phyloP scores from a whole-genome alignment of 2,329 filamentous ascomycete species.

The Penicillium olsonii region DNA sequence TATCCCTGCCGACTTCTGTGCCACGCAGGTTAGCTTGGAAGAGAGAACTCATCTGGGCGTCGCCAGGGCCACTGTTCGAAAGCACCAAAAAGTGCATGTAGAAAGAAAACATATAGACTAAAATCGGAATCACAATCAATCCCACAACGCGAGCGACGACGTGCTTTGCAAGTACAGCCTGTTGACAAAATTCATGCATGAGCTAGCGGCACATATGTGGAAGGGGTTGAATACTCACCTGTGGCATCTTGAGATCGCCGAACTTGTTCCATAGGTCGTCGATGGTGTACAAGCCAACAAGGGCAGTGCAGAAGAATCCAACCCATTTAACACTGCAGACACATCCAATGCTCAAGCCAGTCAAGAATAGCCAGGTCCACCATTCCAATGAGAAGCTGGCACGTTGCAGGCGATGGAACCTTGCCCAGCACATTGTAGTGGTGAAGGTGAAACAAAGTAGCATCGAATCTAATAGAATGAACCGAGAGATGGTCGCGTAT shows the following conservation, averaged over 20 bases:
- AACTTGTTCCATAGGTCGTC: conserved; percentile 99
- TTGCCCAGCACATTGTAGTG: conserved; percentile 94
- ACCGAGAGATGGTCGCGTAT: conserved; percentile 97
- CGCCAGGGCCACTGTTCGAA: conserved; percentile 89
- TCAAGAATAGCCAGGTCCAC: conserved; percentile 93
- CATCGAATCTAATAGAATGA: conserved; percentile 98
- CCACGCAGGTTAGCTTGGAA: conserved; percentile 97
- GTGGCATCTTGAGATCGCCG: conserved; percentile 87
- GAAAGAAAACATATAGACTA: conserved; percentile 95
- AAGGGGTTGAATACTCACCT: conserved; percentile 53
- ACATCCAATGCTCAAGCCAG: conserved; percentile 92
- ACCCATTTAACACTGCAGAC: conserved; percentile 99
- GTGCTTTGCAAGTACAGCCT: conserved; percentile 72
- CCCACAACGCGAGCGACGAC: conserved; percentile 77
- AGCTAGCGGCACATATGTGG: neutral
- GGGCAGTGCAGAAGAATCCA: conserved; percentile 89
- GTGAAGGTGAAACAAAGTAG: conserved; percentile 98
- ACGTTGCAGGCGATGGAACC: conserved; percentile 86
- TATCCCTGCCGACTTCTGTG: conserved; percentile 91
- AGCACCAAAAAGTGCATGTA: conserved; percentile 92
- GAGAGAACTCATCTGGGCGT: conserved; percentile 99
- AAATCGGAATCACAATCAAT: conserved; percentile 81
- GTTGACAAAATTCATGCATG: conserved; percentile 33
- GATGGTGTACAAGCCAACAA: conserved; percentile 92
- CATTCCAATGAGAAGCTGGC: conserved; percentile 87